These are phyloP conservation scores for Vaccinium darrowii DNA, from an alignment of 148 eudicot species.

Conservation along the genomic window DNA sequence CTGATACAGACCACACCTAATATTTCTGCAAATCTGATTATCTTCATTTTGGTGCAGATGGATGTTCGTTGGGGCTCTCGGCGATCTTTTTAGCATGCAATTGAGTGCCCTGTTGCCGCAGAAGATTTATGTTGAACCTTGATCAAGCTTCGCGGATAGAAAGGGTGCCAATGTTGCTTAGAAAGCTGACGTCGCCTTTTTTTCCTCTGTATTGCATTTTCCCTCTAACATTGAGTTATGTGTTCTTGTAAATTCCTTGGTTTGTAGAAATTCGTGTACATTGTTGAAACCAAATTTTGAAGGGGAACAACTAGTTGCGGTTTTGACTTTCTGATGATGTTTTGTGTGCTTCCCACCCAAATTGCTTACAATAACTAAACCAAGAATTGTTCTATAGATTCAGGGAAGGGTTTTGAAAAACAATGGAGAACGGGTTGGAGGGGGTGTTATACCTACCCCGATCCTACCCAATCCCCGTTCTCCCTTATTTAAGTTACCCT, in stretches of 20 bases:
- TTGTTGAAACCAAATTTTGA: constrained; percentile 11
- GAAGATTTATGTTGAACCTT: constrained; percentile 21
- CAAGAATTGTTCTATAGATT: background rate
- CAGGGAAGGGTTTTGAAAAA: background rate
- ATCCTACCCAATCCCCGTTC: no score
- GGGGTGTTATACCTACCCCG: no score
- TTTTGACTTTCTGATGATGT: background rate
- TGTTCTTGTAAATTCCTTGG: background rate
- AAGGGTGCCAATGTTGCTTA: background rate
- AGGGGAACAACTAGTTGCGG: background rate
- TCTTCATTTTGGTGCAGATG: constrained; percentile 49
- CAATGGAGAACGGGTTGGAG: no score
- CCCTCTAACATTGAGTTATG: background rate
- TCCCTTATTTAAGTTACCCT: no score
- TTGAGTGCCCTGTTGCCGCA: constrained; percentile 53
- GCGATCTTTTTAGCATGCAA: constrained; percentile 79
- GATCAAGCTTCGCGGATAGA: background rate
- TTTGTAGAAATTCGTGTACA: background rate
- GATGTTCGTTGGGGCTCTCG: constrained; percentile 89
- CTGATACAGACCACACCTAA: background rate
- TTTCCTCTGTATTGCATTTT: background rate
- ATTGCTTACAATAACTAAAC: background rate
- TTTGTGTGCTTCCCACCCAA: background rate
- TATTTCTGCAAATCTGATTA: background rate
- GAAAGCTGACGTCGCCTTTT: background rate